Evolutionary conservation across 1,139 yeast genomes (phyloP).

Genomic region (Pichia sp.): DNA sequence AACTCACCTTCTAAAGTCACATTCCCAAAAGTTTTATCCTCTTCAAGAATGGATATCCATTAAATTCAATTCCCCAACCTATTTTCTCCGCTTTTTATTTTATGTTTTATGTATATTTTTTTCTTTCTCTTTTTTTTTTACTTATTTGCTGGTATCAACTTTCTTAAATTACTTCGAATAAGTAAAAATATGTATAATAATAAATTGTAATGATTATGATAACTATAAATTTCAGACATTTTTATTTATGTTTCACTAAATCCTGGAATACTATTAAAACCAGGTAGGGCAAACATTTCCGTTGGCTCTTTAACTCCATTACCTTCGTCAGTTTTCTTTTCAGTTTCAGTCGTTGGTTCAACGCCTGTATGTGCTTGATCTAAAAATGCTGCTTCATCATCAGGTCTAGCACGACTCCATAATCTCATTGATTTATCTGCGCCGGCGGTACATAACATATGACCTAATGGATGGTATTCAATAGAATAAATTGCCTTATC

Average conservation of each 20-base stretch:
- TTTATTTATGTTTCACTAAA: constrained; percentile 8
- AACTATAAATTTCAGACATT: too few species aligned
- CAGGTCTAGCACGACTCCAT: constrained; percentile 92
- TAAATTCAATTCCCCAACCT: neutral
- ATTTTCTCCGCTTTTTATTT: neutral
- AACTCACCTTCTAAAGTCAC: neutral
- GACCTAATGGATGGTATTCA: constrained; percentile 93
- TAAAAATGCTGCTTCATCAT: constrained; percentile 75
- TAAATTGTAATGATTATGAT: too few species aligned
- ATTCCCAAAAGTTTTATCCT: constrained; percentile 18
- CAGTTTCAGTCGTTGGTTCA: constrained; percentile 4
- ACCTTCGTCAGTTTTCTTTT: neutral
- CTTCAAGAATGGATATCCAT: constrained; percentile 11
- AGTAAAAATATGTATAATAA: neutral
- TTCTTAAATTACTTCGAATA: too few species aligned
- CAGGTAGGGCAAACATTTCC: constrained; percentile 13
- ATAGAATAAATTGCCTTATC: constrained; percentile 87
- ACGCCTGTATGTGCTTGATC: constrained; percentile 60
- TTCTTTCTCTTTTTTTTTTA: too few species aligned
- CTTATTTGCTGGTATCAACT: too few species aligned
- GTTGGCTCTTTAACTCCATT: neutral
- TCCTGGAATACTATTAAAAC: constrained; percentile 24
- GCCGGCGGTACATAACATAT: constrained; percentile 84
- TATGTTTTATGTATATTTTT: neutral
- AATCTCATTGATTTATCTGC: constrained; percentile 91